These are phyloP conservation scores for Anacardium occidentale DNA, from an alignment of 345 rosid species.

Conservation along the genomic window DNA sequence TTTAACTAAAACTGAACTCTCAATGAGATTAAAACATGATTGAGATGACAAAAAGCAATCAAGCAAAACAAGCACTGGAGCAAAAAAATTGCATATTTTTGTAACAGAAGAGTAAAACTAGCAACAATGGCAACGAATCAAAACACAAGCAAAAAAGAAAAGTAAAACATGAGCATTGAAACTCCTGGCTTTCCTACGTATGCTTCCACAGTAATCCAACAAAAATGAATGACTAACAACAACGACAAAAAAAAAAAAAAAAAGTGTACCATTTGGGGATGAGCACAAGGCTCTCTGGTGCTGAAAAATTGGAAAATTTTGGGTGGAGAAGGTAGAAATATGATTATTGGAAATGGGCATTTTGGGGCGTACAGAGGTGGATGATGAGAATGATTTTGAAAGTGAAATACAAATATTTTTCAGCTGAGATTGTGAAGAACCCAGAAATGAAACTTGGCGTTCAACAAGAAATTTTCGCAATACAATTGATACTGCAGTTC, in stretches of 20 bases:
- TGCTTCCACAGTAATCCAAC: background rate
- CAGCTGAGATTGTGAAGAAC: background rate
- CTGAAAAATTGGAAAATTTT: background rate
- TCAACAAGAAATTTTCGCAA: background rate
- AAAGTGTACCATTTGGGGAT: background rate
- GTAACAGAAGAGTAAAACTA: too few relatives aligned
- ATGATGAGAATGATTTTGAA: background rate
- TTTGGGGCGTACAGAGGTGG: background rate
- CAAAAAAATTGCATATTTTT: background rate
- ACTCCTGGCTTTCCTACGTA: too few relatives aligned
- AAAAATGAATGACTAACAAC: background rate
- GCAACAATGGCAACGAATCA: too few relatives aligned
- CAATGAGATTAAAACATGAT: too few relatives aligned
- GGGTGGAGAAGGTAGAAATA: background rate
- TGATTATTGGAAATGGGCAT: background rate
- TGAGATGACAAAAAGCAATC: background rate
- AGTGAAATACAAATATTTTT: background rate
- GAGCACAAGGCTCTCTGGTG: conserved; percentile 7
- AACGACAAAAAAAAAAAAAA: background rate
- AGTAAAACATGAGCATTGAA: too few relatives aligned
- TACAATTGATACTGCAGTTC: background rate
- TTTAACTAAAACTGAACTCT: too few relatives aligned
- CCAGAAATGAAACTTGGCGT: background rate
- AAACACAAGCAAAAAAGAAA: too few relatives aligned
- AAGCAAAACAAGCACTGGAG: background rate